Conservation (phyloP, 1,139 yeast genomes). For the Debaryomycetaceae sp. region DNA sequence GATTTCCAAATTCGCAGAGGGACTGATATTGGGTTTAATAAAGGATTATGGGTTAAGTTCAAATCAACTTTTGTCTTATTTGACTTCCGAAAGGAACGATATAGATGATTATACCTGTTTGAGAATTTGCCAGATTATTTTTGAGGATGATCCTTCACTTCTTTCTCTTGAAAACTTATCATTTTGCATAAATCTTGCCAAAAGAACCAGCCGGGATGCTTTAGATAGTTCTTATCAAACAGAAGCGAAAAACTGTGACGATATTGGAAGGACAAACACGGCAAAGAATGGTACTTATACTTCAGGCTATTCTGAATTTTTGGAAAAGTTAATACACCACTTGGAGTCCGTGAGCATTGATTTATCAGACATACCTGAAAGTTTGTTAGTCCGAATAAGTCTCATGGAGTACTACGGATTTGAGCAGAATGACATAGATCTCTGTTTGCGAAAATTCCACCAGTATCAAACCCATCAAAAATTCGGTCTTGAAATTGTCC, state of each 20-base stretch:
- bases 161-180: slow-evolving; percentile 1
- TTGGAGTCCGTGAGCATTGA: slow-evolving; percentile 26
- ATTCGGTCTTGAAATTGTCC: slow-evolving; percentile 35
- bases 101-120: slow-evolving; percentile 3
- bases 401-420: slow-evolving; percentile 39
- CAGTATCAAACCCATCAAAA: slow-evolving; percentile 34
- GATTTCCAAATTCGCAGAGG: background rate
- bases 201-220: background rate
- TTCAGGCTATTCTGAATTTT: background rate
- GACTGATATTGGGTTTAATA: background rate
- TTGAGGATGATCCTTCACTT: slow-evolving; percentile 3
- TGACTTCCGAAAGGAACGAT: background rate
- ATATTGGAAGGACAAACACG: background rate
- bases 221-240: background rate
- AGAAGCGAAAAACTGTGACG: background rate
- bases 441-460: slow-evolving; percentile 30
- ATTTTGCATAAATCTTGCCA: slow-evolving; percentile 6
- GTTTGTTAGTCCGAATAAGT: slow-evolving; percentile 24
- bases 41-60: background rate
- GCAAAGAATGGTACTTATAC: background rate
- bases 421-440: slow-evolving; percentile 24
- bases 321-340: slow-evolving; percentile 4
- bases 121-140: slow-evolving; percentile 4
- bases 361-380: slow-evolving; percentile 18
- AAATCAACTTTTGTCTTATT: background rate